A percentile compares a stretch with the other conserved stretches of the same genome.
Evolutionary conservation across 1,139 yeast species (phyloP).

Genomic region (Tardiomyces digboiensis): DNA sequence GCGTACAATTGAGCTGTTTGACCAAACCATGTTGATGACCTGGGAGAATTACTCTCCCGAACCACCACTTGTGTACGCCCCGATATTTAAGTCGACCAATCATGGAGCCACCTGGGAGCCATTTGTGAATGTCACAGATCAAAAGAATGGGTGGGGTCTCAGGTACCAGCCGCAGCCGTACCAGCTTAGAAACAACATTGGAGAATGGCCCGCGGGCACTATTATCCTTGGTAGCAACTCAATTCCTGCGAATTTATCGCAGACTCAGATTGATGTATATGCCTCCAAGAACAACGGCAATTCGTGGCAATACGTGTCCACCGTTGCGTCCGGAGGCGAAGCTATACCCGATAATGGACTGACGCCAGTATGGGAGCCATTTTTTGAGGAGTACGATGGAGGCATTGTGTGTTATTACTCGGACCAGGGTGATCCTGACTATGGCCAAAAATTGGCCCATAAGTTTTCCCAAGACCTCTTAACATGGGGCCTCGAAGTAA

Average conservation of each 20-base stretch:
- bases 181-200: background rate
- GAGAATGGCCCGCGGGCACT: background rate
- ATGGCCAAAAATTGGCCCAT: background rate
- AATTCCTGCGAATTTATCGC: background rate
- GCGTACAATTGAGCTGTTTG: background rate
- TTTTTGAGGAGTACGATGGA: background rate
- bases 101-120: background rate
- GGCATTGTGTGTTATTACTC: background rate
- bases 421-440: background rate
- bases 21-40: background rate
- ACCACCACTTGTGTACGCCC: background rate
- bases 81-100: background rate
- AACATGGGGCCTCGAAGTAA: background rate
- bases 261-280: background rate
- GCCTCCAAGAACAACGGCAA: background rate
- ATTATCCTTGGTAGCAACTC: background rate
- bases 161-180: background rate
- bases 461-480: background rate
- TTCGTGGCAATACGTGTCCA: background rate
- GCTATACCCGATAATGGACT: background rate
- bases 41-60: background rate
- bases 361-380: background rate
- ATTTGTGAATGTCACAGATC: background rate
- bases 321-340: background rate
- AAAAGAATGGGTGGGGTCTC: background rate